phyloP scores from a whole-genome alignment of 495 filamentous ascomycete genomes.

The Elaphomyces granulatus region DNA sequence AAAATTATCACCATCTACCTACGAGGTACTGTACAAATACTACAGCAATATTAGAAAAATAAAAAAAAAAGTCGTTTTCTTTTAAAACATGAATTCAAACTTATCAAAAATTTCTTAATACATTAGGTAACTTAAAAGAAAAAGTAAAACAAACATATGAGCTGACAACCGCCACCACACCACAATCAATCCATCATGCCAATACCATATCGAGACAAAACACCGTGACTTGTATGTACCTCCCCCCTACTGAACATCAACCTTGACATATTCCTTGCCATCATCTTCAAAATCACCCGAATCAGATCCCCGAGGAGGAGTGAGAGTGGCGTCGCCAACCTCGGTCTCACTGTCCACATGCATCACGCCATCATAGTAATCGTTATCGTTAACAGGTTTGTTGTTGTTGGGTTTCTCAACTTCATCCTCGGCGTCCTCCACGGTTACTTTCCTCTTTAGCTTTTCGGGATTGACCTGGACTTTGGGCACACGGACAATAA shows the following conservation, averaged over 20 bases:
- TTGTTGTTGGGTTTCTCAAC: slow-evolving; percentile 2
- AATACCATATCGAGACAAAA: too few relatives aligned
- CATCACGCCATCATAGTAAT: slow-evolving; percentile 5
- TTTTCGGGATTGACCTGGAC: slow-evolving; percentile 23
- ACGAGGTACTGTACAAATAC: too few relatives aligned
- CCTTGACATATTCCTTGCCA: slow-evolving; percentile 19
- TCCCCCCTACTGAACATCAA: slow-evolving; percentile 16
- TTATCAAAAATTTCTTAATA: too few relatives aligned
- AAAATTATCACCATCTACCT: too few relatives aligned
- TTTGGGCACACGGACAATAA: slow-evolving; percentile 57
- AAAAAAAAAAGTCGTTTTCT: too few relatives aligned
- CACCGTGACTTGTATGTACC: too few relatives aligned
- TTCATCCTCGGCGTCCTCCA: slow-evolving; percentile 10
- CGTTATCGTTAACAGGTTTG: slow-evolving; percentile 7
- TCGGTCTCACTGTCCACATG: slow-evolving; percentile 4
- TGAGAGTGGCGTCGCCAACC: not conserved
- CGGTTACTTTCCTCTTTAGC: slow-evolving; percentile 13
- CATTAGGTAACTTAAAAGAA: too few relatives aligned
- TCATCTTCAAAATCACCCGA: slow-evolving; percentile 14
- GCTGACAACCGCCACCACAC: too few relatives aligned
- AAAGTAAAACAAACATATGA: too few relatives aligned
- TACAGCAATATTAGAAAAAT: too few relatives aligned
- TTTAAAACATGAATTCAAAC: too few relatives aligned
- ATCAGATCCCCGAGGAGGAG: slow-evolving; percentile 13
- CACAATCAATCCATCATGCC: too few relatives aligned